Percentiles rank a stretch among this genome's conserved stretches.
Evolutionary conservation across 345 rosid species (phyloP).

Genomic region (Angophora floribunda): DNA sequence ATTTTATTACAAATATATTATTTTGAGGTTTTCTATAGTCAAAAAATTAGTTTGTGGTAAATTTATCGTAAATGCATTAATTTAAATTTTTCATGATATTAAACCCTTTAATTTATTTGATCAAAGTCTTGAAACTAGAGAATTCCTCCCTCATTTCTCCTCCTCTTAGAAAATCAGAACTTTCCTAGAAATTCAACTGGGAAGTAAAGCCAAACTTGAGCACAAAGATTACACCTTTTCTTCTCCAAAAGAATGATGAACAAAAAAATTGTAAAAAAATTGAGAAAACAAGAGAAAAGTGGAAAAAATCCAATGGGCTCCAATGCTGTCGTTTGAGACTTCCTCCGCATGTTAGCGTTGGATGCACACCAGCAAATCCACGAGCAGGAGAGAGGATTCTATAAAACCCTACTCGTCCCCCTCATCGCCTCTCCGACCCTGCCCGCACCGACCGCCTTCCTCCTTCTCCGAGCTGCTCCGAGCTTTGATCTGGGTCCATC

Average conservation of each 20-base stretch:
- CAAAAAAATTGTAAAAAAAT: not conserved
- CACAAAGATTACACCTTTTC: not conserved
- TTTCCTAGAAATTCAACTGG: not conserved
- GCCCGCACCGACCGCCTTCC: not conserved
- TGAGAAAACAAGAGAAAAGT: not conserved
- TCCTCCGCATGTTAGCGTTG: not conserved
- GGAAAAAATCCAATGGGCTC: not conserved
- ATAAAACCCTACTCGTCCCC: not conserved
- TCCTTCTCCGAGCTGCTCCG: not conserved
- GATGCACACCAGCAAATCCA: not conserved
- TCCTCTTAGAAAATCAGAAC: not conserved
- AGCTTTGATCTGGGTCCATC: not conserved
- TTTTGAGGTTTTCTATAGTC: rapidly evolving
- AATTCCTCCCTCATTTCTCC: not conserved
- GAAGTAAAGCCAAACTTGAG: not conserved
- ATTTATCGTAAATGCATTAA: rapidly evolving
- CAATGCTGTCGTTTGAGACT: not conserved
- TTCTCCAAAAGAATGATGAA: not conserved
- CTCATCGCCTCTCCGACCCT: not conserved
- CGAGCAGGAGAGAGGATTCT: not conserved
- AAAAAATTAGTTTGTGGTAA: rapidly evolving
- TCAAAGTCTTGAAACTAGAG: not conserved
- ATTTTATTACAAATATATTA: rapidly evolving
- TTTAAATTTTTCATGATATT: no score
- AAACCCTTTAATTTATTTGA: rapidly evolving